Evolutionary conservation across 2,329 filamentous ascomycete genomes (phyloP), one percentile per base, ranked within the genome.

Genomic region (Ceratocystis huliohia): DNA sequence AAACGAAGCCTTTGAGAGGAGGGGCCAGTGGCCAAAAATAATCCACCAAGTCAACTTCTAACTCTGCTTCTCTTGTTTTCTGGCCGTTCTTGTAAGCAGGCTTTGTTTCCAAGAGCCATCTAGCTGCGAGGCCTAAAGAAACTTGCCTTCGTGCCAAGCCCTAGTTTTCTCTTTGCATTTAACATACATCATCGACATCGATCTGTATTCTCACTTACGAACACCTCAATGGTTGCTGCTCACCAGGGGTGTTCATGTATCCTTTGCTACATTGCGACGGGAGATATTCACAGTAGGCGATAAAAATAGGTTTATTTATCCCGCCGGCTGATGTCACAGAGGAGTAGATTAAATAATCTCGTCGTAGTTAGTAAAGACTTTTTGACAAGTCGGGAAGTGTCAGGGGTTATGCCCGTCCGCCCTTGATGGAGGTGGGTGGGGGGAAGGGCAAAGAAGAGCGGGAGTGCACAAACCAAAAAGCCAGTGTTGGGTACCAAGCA

Each of bases 261-360:
- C 53, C 6, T 22, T 10, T 22, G 15, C 20, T 28, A 57, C 53
- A 57, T 57, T 57, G 17, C 53, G 30, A 25, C 53, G 8, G 53
- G 53, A 57, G 53, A 57, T 33, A 30, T 57, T 57, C 15, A 15
- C 25, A 57, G 53, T 6, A 13, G 28, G 22, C 28, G 53, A n/a
- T 59, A 59, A 59, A 59, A 59, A 59, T 59, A 59, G 53, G 13
- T 17, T 8, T 59, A 59, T 59, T 59, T 59, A 59, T 59, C 53
- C 28, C 15, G 28, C 25, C 13, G 37, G 53, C 53, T 59, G 53
- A 59, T 59, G 53, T 33, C 53, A 59, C 53, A 59, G 53, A 37
- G 33, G 33, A 59, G 25, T 59, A 59, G 25, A 33, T 59, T 33
- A 59, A 59, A 33, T 33, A 59, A 59, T 59, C 25, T 59, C 25